A percentile compares a stretch with the other conserved stretches of the same genome.
phyloP scores from a whole-genome alignment of 176 grass and related monocot genomes.

The Echinochloa phyllopogon region DNA sequence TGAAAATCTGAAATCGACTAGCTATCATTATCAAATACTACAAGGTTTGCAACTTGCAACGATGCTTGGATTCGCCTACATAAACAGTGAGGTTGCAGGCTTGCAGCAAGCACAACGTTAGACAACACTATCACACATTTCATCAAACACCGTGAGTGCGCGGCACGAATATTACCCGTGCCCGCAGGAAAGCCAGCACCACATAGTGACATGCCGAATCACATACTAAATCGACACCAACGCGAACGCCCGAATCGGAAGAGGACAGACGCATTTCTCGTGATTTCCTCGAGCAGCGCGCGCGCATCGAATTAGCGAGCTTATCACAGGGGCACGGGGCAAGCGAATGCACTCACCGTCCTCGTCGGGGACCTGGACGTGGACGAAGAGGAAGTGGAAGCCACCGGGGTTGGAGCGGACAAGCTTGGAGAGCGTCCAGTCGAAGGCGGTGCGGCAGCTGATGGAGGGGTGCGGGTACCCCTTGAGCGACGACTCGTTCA shows the following conservation, averaged over 20 bases:
- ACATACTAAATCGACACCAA: slow-evolving; percentile 2
- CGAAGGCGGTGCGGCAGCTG: slow-evolving; percentile 83
- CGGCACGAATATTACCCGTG: neutral
- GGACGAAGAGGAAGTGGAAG: slow-evolving; percentile 87
- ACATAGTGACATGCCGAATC: neutral
- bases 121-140: neutral
- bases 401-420: slow-evolving; percentile 78
- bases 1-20: neutral
- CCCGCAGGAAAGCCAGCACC: neutral
- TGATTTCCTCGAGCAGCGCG: slow-evolving; percentile 6
- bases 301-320: neutral
- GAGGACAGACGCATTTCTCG: slow-evolving; percentile 28
- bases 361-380: slow-evolving; percentile 90
- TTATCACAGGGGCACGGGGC: neutral
- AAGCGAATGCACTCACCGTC: slow-evolving; percentile 56
- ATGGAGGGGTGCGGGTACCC: slow-evolving; percentile 94
- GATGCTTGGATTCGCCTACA: neutral
- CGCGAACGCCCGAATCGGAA: neutral
- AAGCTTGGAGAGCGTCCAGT: slow-evolving; percentile 92
- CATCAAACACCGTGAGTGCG: neutral
- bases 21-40: neutral
- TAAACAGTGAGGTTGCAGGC: neutral
- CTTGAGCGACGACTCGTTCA: slow-evolving; percentile 91
- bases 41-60: slow-evolving; percentile 27
- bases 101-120: slow-evolving; percentile 11